phyloP scores from a whole-genome alignment of 257 asterid species.

The Petrea volubilis region DNA sequence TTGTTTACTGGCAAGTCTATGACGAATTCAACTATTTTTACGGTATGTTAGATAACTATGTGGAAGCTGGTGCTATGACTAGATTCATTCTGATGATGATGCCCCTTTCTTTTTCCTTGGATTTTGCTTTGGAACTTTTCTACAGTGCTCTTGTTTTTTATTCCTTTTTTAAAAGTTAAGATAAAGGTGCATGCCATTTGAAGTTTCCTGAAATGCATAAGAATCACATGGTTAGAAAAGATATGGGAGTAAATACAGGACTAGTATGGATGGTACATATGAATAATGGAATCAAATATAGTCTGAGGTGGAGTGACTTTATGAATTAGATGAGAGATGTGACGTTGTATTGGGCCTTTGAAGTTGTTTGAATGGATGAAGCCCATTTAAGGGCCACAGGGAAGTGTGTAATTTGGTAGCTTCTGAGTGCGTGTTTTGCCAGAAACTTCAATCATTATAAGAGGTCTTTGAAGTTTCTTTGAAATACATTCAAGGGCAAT shows the following conservation, averaged over 20 bases:
- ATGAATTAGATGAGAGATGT: background rate
- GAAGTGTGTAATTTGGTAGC: too few species aligned
- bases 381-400: too few species aligned
- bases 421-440: too few species aligned
- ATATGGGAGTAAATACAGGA: background rate
- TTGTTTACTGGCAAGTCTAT: background rate
- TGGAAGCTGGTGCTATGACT: background rate
- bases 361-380: too few species aligned
- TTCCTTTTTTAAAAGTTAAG: background rate
- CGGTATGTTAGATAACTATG: background rate
- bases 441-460: too few species aligned
- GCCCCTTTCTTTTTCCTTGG: background rate
- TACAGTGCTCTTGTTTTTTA: background rate
- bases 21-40: background rate
- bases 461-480: background rate
- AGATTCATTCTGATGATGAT: background rate
- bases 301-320: background rate
- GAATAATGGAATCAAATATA: background rate
- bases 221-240: background rate
- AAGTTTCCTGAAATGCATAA: background rate
- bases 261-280: background rate
- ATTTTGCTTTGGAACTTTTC: background rate
- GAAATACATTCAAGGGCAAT: background rate
- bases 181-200: background rate
- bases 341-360: background rate